phyloP scores from a whole-genome alignment of 345 rosid species.

The Melaleuca quinquenervia region DNA sequence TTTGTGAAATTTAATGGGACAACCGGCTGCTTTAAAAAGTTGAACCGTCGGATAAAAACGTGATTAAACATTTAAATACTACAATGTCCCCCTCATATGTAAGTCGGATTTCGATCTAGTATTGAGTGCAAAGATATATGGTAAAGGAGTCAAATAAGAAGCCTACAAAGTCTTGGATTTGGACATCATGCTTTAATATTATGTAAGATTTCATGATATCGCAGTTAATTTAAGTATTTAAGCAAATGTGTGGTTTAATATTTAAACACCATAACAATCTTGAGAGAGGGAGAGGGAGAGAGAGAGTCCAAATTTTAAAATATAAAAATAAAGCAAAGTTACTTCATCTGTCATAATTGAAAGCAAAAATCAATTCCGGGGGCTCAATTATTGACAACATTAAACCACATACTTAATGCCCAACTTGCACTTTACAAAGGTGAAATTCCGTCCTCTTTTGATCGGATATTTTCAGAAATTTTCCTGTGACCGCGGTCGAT shows the following conservation, averaged over 20 bases:
- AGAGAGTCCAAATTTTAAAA: too few species aligned
- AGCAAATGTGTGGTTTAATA: neutral
- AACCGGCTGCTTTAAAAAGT: neutral
- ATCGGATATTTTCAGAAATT: neutral
- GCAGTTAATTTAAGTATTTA: too few species aligned
- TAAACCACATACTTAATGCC: neutral
- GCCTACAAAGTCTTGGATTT: too few species aligned
- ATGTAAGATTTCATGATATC: neutral
- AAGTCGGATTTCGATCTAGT: too few species aligned
- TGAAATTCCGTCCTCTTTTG: neutral
- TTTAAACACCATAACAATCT: neutral
- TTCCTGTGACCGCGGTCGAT: rapidly evolving
- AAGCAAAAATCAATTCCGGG: neutral
- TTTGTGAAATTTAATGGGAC: neutral
- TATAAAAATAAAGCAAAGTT: neutral
- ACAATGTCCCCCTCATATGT: neutral
- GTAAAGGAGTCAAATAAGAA: neutral
- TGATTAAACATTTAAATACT: neutral
- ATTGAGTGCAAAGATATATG: neutral
- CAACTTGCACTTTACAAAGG: neutral
- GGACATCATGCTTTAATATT: neutral
- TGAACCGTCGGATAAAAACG: too few species aligned
- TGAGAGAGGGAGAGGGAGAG: neutral
- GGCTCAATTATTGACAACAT: neutral
- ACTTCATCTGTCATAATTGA: neutral